A percentile compares a stretch with the other conserved stretches of the same genome.
These are phyloP conservation scores for Calonectria multiphialidica DNA, from an alignment of 2,329 filamentous ascomycete genomes.

Conservation along the genomic window DNA sequence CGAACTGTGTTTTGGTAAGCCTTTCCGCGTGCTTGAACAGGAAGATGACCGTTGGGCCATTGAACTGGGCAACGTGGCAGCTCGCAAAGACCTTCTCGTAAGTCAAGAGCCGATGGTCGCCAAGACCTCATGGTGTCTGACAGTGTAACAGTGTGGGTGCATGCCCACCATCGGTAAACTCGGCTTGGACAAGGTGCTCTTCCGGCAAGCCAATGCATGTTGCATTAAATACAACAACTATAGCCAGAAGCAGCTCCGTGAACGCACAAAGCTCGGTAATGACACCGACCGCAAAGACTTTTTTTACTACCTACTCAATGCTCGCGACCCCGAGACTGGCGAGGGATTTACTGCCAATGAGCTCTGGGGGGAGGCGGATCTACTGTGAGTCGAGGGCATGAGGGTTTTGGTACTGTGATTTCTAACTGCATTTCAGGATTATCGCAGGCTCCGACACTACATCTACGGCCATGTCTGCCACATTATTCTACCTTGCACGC, in stretches of 20 bases:
- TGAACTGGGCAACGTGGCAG: not conserved
- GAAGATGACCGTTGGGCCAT: not conserved
- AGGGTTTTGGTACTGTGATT: not conserved
- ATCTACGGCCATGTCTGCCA: not conserved
- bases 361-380: not conserved
- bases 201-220: not conserved
- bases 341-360: not conserved
- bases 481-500: not conserved
- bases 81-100: not conserved
- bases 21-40: not conserved
- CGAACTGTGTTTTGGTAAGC: not conserved
- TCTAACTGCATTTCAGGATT: not conserved
- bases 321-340: not conserved
- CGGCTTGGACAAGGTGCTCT: not conserved
- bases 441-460: not conserved
- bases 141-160: not conserved
- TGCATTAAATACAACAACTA: not conserved
- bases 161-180: not conserved
- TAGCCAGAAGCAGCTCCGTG: not conserved
- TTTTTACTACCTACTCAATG: not conserved
- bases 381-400: not conserved
- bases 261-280: not conserved
- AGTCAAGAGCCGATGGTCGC: not conserved
- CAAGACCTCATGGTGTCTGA: not conserved
- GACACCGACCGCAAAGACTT: not conserved